These are phyloP conservation scores for Anastatica hierochuntica DNA, from an alignment of 345 rosid genomes.

Conservation along the genomic window DNA sequence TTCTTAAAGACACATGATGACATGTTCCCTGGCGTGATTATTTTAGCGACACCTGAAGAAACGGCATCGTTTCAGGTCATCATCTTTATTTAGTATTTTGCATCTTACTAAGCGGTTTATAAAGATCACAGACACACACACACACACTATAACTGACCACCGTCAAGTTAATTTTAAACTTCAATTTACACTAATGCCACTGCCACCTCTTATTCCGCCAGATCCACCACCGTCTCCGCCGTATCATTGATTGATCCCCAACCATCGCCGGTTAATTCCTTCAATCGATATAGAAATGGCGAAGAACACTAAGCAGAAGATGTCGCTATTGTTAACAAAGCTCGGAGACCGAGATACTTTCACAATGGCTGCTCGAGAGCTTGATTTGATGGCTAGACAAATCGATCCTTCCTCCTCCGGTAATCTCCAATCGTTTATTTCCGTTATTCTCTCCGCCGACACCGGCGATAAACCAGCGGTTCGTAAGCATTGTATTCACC, in stretches of 20 bases:
- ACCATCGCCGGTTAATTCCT: not conserved
- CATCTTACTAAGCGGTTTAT: constrained; percentile 13
- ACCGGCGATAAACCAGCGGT: constrained; percentile 59
- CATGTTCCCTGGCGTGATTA: constrained; percentile 20
- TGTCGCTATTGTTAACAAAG: constrained; percentile 49
- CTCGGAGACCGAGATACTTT: constrained; percentile 83
- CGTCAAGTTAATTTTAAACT: not conserved
- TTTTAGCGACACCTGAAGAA: constrained; percentile 8
- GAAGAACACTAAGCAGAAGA: constrained; percentile 42
- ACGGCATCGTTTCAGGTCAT: constrained; percentile 23
- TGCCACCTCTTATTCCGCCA: too few relatives aligned
- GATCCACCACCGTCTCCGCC: too few relatives aligned
- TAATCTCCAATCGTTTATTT: constrained; percentile 47
- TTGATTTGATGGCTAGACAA: constrained; percentile 48
- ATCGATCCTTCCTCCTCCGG: constrained; percentile 42
- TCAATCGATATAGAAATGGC: constrained; percentile 26
- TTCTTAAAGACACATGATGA: constrained; percentile 2
- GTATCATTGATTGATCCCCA: constrained; percentile 3
- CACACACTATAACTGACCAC: not conserved
- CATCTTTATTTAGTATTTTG: not conserved
- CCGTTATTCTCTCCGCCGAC: constrained; percentile 64
- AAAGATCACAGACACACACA: constrained; percentile 1
- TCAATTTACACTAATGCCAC: constrained; percentile 23
- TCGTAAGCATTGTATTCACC: constrained; percentile 64
- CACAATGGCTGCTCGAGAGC: constrained; percentile 60